phyloP scores from a whole-genome alignment of 495 filamentous ascomycete species.

The Staphylotrichum longicolle region DNA sequence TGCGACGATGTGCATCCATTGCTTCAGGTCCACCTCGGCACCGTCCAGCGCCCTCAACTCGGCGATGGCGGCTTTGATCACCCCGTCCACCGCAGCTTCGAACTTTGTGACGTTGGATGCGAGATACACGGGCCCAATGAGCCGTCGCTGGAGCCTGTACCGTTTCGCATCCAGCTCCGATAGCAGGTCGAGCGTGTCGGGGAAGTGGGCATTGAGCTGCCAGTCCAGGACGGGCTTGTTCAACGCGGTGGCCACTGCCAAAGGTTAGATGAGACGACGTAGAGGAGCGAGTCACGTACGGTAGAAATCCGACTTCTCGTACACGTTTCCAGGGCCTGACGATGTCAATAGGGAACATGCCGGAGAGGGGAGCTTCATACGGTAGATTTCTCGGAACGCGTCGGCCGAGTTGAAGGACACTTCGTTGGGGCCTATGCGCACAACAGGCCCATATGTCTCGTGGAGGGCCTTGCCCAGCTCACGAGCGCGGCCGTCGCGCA shows the following conservation, averaged over 20 bases:
- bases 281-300: conserved; percentile 22
- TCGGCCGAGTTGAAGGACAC: conserved; percentile 50
- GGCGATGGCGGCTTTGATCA: conserved; percentile 29
- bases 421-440: conserved; percentile 56
- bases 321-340: conserved; percentile 33
- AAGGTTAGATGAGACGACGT: neutral
- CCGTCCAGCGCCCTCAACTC: conserved; percentile 30
- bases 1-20: conserved; percentile 45
- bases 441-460: conserved; percentile 50
- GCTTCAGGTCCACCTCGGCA: conserved; percentile 36
- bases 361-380: conserved; percentile 18
- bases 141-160: conserved; percentile 42
- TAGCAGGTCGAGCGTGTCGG: conserved; percentile 39
- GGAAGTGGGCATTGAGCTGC: conserved; percentile 23
- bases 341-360: neutral
- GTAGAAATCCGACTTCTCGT: conserved; percentile 42
- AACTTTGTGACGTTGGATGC: conserved; percentile 37
- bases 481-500: conserved; percentile 32
- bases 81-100: conserved; percentile 36
- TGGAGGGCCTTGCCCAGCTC: conserved; percentile 43
- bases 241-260: conserved; percentile 32
- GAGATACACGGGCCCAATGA: conserved; percentile 41
- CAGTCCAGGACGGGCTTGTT: conserved; percentile 28
- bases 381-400: conserved; percentile 45
- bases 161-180: conserved; percentile 39